These are phyloP conservation scores for Sphagnum contortum DNA, from an alignment of 225 moss, liverwort and hornwort species.

Conservation along the genomic window DNA sequence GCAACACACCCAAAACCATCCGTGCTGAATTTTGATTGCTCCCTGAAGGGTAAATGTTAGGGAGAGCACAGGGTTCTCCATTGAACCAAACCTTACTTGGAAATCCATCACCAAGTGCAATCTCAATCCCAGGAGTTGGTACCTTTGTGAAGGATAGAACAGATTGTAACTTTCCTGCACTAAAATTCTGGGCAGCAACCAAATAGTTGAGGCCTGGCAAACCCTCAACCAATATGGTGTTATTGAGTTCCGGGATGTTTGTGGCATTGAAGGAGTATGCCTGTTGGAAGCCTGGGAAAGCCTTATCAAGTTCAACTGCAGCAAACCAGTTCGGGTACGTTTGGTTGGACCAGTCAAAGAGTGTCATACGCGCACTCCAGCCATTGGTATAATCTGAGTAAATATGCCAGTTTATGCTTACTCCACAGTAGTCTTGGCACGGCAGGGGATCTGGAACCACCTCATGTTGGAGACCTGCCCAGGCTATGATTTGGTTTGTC, in stretches of 20 bases:
- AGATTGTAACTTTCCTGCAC: constrained; percentile 50
- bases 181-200: constrained; percentile 31
- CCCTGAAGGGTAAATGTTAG: constrained; percentile 29
- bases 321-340: constrained; percentile 56
- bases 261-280: constrained; percentile 77
- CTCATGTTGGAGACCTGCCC: constrained; percentile 42
- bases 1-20: neutral
- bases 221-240: constrained; percentile 30
- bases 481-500: constrained; percentile 30
- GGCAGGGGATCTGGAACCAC: constrained; percentile 45
- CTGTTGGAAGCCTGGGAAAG: constrained; percentile 37
- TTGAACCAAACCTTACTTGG: constrained; percentile 70
- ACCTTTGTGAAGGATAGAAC: constrained; percentile 46
- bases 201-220: constrained; percentile 27
- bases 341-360: constrained; percentile 64
- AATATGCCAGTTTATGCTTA: constrained; percentile 85
- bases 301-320: constrained; percentile 46
- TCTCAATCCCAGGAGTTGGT: constrained; percentile 20
- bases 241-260: constrained; percentile 30
- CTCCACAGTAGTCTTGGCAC: constrained; percentile 75
- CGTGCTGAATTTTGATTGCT: constrained; percentile 11
- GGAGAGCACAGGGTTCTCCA: constrained; percentile 61
- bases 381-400: constrained; percentile 72
- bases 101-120: constrained; percentile 42
- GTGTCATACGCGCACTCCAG: constrained; percentile 69